Base-by-base conservation (phyloP, 2,329 filamentous ascomycete species). In the Colletotrichum sp. region DNA sequence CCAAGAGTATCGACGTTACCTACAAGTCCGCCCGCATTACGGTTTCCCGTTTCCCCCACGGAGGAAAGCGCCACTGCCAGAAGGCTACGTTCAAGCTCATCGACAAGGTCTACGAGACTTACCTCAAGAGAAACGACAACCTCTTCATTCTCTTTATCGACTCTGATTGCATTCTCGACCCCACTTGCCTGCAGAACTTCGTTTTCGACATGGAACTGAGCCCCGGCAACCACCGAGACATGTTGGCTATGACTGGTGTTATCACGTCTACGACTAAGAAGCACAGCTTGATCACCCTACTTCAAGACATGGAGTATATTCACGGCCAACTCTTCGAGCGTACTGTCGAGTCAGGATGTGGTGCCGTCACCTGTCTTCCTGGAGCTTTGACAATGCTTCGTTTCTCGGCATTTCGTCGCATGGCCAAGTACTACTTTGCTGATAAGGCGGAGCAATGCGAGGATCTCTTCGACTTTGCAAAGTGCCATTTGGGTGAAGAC, bases 121-220 rank as follows among this genome's bases (percentile, higher is more conserved):
- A 99, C 79, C 89, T 98, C 69, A 94, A 93, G 85, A 90, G 92
- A 64, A 95, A 98, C 82, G 96, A 99, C 85, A 95, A 99, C 80
- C 88, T 99, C 0, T 99, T 99, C 83, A 94, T 99, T 69, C 91
- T 99, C 13, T 99, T 99, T 86, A 98, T 99, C 82, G 96, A 99
- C 86, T 98, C 96, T 0, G 96, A 99, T 83, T 99, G 97, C 85
- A 97, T 98, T 77, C 88, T 99, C 66, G 96, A 99, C 87, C 92
- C 93, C 75, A 92, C 96, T 55, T 99, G 96, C 83, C 91, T 99
- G 76, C 96, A 98, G 83, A 99, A 98, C 84, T 99, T 99, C 85
- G 95, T 99, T 87, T 98, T 97, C 85, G 96, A 99, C 83, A 99
- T 99, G 97, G 96, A 99, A 85, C 89, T 99, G 76, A 98, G 96